These are phyloP conservation scores for Chenopodium suecicum DNA, from an alignment of 148 eudicot genomes.

Conservation along the genomic window DNA sequence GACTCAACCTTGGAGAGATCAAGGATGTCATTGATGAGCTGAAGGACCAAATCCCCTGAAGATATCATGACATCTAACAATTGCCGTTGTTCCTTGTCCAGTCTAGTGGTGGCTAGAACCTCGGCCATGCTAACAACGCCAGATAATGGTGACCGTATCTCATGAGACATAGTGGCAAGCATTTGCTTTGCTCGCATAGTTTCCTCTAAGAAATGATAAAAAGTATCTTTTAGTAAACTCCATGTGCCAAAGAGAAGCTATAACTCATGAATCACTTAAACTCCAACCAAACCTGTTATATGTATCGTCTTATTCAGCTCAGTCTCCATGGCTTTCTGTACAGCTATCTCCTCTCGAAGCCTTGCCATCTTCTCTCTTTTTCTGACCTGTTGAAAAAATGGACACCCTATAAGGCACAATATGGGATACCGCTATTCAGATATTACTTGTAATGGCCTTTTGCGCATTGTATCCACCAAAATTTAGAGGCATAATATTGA, in stretches of 20 bases:
- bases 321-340: slow-evolving; percentile 92
- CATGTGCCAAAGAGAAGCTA: slow-evolving; percentile 9
- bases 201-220: slow-evolving; percentile 61
- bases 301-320: slow-evolving; percentile 91
- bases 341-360: slow-evolving; percentile 87
- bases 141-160: slow-evolving; percentile 88
- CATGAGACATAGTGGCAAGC: slow-evolving; percentile 98
- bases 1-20: slow-evolving; percentile 94
- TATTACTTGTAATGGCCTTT: not conserved
- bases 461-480: not conserved
- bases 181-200: slow-evolving; percentile 93
- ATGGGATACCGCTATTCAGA: no score
- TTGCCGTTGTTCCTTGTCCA: slow-evolving; percentile 70
- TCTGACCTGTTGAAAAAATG: slow-evolving; percentile 51
- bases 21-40: slow-evolving; percentile 91
- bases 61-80: slow-evolving; percentile 79
- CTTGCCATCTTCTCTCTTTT: slow-evolving; percentile 91
- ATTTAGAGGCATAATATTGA: slow-evolving; percentile 7
- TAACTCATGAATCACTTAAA: slow-evolving; percentile 3
- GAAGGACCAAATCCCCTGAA: slow-evolving; percentile 89
- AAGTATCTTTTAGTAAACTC: slow-evolving; percentile 5
- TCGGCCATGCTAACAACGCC: slow-evolving; percentile 96
- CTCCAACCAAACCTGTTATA: slow-evolving; percentile 57
- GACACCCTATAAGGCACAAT: slow-evolving; percentile 1
- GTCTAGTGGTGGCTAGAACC: slow-evolving; percentile 69